A percentile compares a stretch with the other conserved stretches of the same genome.
These are phyloP conservation scores for Sordariomycetes sp. DNA, from an alignment of 2,329 filamentous ascomycete genomes.

Conservation along the genomic window DNA sequence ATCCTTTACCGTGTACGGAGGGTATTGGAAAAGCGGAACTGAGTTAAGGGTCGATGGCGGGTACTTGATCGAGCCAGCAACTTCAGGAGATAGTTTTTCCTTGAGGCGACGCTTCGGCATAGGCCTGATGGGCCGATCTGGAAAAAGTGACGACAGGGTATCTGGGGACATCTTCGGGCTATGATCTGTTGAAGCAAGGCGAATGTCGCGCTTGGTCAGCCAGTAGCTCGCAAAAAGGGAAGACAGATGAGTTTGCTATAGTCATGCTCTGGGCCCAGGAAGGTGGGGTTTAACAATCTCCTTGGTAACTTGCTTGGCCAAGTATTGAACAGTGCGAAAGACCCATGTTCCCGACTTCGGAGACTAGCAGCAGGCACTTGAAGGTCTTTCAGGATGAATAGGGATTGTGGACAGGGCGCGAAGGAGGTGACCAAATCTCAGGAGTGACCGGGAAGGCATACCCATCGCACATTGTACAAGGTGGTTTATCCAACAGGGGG, in stretches of 20 bases:
- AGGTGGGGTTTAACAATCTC: constrained; percentile 3
- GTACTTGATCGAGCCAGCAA: constrained; percentile 73
- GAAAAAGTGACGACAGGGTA: constrained; percentile 71
- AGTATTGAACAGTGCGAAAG: no score
- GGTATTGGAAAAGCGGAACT: constrained; percentile 61
- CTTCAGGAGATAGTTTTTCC: constrained; percentile 77
- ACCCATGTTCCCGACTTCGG: no score
- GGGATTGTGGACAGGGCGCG: no score
- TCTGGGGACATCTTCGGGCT: constrained; percentile 57
- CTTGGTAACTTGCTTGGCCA: no score
- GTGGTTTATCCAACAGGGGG: no score
- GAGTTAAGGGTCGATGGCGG: constrained; percentile 65
- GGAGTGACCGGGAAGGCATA: constrained; percentile 27
- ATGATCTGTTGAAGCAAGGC: constrained; percentile 33
- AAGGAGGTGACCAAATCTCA: constrained; percentile 5
- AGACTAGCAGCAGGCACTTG: no score
- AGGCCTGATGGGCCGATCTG: constrained; percentile 86
- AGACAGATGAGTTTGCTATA: constrained; percentile 2
- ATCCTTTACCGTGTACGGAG: constrained; percentile 44
- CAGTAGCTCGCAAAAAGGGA: constrained; percentile 9
- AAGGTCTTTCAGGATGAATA: no score
- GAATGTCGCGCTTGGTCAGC: constrained; percentile 15
- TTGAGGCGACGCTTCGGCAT: constrained; percentile 82
- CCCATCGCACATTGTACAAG: constrained; percentile 12
- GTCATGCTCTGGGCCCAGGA: constrained; percentile 4